Evolutionary conservation across 164 flowering plant species (phyloP).

Genomic region (Pachysandra terminalis): DNA sequence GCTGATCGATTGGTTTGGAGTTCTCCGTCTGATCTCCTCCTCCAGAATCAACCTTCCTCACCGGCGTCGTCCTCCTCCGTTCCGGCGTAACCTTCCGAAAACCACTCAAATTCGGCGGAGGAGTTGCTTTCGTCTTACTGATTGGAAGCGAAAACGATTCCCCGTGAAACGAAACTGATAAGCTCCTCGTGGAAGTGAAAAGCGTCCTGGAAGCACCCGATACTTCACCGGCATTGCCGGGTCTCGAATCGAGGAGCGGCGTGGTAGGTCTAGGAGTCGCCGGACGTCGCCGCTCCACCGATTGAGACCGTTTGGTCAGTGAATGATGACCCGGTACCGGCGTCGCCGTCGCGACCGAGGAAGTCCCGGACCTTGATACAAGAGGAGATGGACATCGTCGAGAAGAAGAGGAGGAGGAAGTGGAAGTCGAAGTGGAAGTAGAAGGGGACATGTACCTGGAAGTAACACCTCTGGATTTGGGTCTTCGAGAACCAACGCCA

Average conservation of each 20-base stretch:
- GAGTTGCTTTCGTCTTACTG: slow-evolving; percentile 60
- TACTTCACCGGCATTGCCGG: slow-evolving; percentile 36
- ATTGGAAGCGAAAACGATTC: slow-evolving; percentile 85
- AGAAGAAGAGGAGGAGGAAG: slow-evolving; percentile 36
- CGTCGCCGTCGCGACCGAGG: slow-evolving; percentile 3
- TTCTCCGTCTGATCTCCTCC: slow-evolving; percentile 66
- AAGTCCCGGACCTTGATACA: slow-evolving; percentile 27
- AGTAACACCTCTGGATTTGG: not conserved
- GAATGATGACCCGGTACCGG: slow-evolving; percentile 28
- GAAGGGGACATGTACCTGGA: slow-evolving; percentile 63
- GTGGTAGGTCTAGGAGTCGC: slow-evolving; percentile 32
- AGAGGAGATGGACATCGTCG: slow-evolving; percentile 68
- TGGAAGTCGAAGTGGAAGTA: slow-evolving; percentile 39
- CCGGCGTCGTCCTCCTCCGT: slow-evolving; percentile 47
- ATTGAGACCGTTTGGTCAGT: slow-evolving; percentile 53
- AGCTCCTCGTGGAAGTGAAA: slow-evolving; percentile 72
- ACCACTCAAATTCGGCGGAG: slow-evolving; percentile 28
- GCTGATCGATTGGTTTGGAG: slow-evolving; percentile 63
- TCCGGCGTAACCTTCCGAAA: slow-evolving; percentile 64
- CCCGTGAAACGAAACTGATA: slow-evolving; percentile 95
- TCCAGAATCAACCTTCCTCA: slow-evolving; percentile 30
- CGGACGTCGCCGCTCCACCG: slow-evolving; percentile 70
- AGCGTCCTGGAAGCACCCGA: slow-evolving; percentile 60
- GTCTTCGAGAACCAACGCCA: slow-evolving; percentile 14
- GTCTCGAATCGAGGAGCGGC: slow-evolving; percentile 28